Conservation (phyloP, 2,329 filamentous ascomycete genomes). For the Botrytis medusae region DNA sequence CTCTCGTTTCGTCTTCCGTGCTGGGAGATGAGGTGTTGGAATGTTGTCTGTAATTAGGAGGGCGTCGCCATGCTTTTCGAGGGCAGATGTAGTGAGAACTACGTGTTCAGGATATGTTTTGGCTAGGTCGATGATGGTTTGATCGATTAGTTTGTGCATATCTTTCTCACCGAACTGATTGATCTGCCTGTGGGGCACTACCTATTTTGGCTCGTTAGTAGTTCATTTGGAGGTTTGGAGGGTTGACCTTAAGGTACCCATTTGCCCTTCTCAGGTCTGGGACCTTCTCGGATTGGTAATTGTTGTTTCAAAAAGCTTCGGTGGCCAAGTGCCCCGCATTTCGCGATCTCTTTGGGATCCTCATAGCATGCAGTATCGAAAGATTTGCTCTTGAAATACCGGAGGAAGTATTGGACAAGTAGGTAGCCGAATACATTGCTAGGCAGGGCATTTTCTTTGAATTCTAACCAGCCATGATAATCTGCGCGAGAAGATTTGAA, state of each 20-base stretch:
- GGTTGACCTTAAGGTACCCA: slow-evolving; percentile 18
- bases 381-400: slow-evolving; percentile 29
- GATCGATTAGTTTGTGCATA: slow-evolving; percentile 26
- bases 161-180: slow-evolving; percentile 27
- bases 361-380: slow-evolving; percentile 29
- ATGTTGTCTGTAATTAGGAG: slow-evolving; percentile 29
- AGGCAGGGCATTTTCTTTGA: slow-evolving; percentile 32
- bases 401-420: slow-evolving; percentile 28
- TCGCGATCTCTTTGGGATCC: slow-evolving; percentile 30
- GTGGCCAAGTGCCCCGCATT: slow-evolving; percentile 28
- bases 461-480: slow-evolving; percentile 32
- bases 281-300: slow-evolving; percentile 29
- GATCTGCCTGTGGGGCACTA: slow-evolving; percentile 32
- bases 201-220: slow-evolving; percentile 24
- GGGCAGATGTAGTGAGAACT: slow-evolving; percentile 28
- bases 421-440: slow-evolving; percentile 33
- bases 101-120: slow-evolving; percentile 24
- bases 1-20: slow-evolving; percentile 28
- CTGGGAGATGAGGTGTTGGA: slow-evolving; percentile 27
- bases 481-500: slow-evolving; percentile 23
- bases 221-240: neutral
- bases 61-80: slow-evolving; percentile 33
- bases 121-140: slow-evolving; percentile 14
- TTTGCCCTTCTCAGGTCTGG: slow-evolving; percentile 28
- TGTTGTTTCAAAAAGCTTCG: slow-evolving; percentile 25